These are phyloP conservation scores for Fusarium continuum DNA, from an alignment of 2,329 filamentous ascomycete genomes.

Conservation along the genomic window DNA sequence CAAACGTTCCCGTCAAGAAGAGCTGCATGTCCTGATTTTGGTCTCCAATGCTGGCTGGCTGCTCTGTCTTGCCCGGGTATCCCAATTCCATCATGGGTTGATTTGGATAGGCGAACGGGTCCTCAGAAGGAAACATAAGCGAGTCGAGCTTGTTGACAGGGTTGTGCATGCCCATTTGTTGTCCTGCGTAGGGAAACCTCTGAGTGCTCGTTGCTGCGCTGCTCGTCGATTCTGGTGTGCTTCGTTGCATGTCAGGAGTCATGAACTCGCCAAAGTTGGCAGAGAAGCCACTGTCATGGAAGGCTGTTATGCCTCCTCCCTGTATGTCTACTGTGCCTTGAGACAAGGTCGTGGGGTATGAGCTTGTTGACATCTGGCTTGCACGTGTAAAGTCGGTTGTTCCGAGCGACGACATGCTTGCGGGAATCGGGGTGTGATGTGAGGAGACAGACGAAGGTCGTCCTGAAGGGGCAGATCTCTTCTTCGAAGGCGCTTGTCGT, in stretches of 20 bases:
- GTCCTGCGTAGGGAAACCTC: constrained; percentile 46
- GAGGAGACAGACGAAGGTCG: constrained; percentile 46
- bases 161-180: constrained; percentile 50
- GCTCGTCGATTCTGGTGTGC: constrained; percentile 54
- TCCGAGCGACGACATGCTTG: constrained; percentile 47
- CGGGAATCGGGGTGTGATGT: constrained; percentile 44
- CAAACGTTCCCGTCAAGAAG: constrained; percentile 63
- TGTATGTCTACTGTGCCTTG: constrained; percentile 50
- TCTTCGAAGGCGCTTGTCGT: constrained; percentile 58
- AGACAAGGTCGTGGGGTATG: constrained; percentile 41
- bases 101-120: constrained; percentile 82
- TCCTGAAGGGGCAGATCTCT: constrained; percentile 61
- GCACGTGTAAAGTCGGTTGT: constrained; percentile 49
- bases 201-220: constrained; percentile 55
- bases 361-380: constrained; percentile 42
- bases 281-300: constrained; percentile 50
- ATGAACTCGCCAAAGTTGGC: constrained; percentile 56
- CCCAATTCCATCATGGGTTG: constrained; percentile 74
- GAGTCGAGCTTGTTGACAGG: constrained; percentile 75
- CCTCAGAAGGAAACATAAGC: constrained; percentile 82
- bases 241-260: constrained; percentile 55
- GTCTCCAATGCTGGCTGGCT: constrained; percentile 48
- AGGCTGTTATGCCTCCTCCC: constrained; percentile 44
- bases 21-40: constrained; percentile 54
- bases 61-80: constrained; percentile 49